These are phyloP conservation scores for Xanthoconium separans DNA, from an alignment of 1,284 basidiomycete species.

Conservation along the genomic window DNA sequence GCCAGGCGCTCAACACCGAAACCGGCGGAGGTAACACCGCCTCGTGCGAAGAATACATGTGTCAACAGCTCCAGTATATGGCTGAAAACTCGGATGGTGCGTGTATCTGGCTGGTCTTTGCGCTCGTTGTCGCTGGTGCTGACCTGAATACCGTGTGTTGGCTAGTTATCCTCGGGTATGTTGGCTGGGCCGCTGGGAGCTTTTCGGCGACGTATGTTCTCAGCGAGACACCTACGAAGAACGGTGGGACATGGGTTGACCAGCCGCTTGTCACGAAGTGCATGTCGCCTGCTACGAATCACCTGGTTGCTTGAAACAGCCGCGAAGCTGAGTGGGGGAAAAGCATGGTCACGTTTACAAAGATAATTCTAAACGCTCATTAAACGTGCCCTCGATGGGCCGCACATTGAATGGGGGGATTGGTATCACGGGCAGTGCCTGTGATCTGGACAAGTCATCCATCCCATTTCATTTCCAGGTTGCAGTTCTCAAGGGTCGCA, in stretches of 20 bases:
- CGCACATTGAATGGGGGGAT: background rate
- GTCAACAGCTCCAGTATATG: slow-evolving; percentile 39
- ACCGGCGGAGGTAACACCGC: slow-evolving; percentile 57
- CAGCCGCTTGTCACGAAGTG: slow-evolving; percentile 7
- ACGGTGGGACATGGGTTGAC: slow-evolving; percentile 9
- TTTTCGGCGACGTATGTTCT: slow-evolving; percentile 10
- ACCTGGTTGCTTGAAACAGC: background rate
- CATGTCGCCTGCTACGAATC: slow-evolving; percentile 12
- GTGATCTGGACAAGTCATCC: no score
- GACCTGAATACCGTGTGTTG: background rate
- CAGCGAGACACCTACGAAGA: slow-evolving; percentile 11
- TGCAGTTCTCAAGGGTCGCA: no score
- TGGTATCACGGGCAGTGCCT: no score
- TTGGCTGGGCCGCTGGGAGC: slow-evolving; percentile 12
- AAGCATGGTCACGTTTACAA: background rate
- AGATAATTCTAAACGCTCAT: no score
- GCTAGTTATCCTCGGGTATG: slow-evolving; percentile 16
- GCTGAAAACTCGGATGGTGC: slow-evolving; percentile 17
- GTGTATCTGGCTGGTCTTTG: background rate
- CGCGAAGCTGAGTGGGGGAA: background rate
- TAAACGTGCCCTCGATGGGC: background rate
- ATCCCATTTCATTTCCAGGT: no score
- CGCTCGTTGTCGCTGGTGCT: background rate
- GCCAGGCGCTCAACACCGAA: slow-evolving; percentile 62
- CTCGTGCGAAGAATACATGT: slow-evolving; percentile 45